Evolutionary conservation across 768 basidiomycete species (phyloP).

Genomic region (Phaeotremella skinneri): DNA sequence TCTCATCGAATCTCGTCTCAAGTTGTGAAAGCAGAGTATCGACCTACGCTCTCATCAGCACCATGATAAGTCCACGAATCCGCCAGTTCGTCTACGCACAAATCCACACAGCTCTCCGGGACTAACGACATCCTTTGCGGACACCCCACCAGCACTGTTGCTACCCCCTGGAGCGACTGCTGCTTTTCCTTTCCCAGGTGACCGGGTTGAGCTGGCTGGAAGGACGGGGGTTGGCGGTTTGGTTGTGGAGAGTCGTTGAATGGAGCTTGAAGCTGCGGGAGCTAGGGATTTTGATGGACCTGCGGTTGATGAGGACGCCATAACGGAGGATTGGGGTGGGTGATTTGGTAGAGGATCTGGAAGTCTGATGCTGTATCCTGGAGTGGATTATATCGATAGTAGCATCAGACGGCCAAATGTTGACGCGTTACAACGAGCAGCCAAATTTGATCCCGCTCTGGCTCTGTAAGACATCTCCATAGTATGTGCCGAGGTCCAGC

Average conservation of each 20-base stretch:
- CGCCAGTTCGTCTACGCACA: slow-evolving; percentile 57
- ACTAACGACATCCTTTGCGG: slow-evolving; percentile 56
- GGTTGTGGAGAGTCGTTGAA: slow-evolving; percentile 34
- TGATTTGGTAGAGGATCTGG: not conserved
- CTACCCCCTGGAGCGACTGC: not conserved
- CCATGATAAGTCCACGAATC: slow-evolving; percentile 5
- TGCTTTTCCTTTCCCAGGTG: not conserved
- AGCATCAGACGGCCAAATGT: too few relatives aligned
- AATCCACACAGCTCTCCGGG: slow-evolving; percentile 93
- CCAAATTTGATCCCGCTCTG: too few relatives aligned
- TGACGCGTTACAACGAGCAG: too few relatives aligned
- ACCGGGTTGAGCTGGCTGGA: not conserved
- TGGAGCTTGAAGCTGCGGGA: slow-evolving; percentile 21
- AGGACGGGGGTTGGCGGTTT: slow-evolving; percentile 15
- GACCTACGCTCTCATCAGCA: slow-evolving; percentile 58
- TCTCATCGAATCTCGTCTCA: slow-evolving; percentile 87
- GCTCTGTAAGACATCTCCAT: too few relatives aligned
- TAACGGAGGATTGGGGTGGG: slow-evolving; percentile 2
- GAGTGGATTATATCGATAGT: not conserved
- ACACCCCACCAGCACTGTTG: not conserved
- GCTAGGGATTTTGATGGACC: slow-evolving; percentile 15
- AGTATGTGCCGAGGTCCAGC: too few relatives aligned
- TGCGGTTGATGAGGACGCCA: slow-evolving; percentile 20
- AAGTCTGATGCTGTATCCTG: not conserved
- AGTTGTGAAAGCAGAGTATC: slow-evolving; percentile 83